Evolutionary conservation across 2,329 filamentous ascomycete species (phyloP).

Genomic region (Lachnellula hyalina): DNA sequence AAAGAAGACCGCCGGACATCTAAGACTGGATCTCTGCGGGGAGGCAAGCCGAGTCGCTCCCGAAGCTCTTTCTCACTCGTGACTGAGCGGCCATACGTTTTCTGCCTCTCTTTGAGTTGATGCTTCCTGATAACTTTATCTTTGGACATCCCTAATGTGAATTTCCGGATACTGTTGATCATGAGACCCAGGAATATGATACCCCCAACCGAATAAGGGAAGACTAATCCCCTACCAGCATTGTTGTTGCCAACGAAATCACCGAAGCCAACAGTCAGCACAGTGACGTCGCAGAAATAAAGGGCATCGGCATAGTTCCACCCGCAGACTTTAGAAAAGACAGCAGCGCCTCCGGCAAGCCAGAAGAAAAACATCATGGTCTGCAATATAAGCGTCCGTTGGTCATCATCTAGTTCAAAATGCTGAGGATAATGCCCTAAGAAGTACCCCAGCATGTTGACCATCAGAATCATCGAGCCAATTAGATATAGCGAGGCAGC

Average conservation of each 20-base stretch:
- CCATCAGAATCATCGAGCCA: slow-evolving; percentile 56
- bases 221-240: slow-evolving; percentile 52
- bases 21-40: slow-evolving; percentile 12
- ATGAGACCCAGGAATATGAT: slow-evolving; percentile 66
- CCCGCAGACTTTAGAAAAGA: slow-evolving; percentile 53
- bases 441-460: slow-evolving; percentile 67
- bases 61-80: slow-evolving; percentile 46
- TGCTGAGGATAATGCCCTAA: slow-evolving; percentile 63
- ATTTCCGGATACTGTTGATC: slow-evolving; percentile 58
- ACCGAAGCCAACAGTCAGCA: slow-evolving; percentile 56
- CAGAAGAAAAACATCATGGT: slow-evolving; percentile 67
- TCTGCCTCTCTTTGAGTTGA: slow-evolving; percentile 46
- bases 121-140: slow-evolving; percentile 59
- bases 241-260: slow-evolving; percentile 53
- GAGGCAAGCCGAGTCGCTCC: slow-evolving; percentile 34
- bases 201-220: slow-evolving; percentile 63
- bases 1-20: slow-evolving; percentile 7
- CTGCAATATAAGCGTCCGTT: slow-evolving; percentile 64
- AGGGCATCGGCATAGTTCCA: slow-evolving; percentile 56
- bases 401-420: slow-evolving; percentile 60
- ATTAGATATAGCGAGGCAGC: slow-evolving; percentile 58
- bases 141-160: slow-evolving; percentile 52
- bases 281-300: slow-evolving; percentile 57
- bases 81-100: slow-evolving; percentile 49
- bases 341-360: slow-evolving; percentile 57